Percentiles rank a stretch among this genome's conserved stretches.
Conservation (phyloP, 345 rosid genomes). For the Reutealis trisperma region DNA sequence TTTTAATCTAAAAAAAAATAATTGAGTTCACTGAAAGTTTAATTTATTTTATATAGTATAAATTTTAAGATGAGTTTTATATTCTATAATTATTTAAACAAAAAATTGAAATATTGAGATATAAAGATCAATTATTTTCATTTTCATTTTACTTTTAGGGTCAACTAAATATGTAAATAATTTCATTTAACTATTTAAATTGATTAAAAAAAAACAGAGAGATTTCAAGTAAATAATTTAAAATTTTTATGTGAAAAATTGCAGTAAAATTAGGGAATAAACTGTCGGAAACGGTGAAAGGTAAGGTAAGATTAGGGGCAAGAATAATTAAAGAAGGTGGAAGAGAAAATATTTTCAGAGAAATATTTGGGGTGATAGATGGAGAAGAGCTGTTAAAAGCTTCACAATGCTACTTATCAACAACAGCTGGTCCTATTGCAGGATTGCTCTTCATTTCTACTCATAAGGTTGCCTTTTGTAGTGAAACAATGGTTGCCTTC, state of each 20-base stretch:
- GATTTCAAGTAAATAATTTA: background rate
- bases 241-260: background rate
- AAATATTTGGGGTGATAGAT: conserved; percentile 34
- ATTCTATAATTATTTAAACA: too few species aligned
- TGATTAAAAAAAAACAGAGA: too few species aligned
- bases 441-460: conserved; percentile 52
- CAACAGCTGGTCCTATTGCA: conserved; percentile 45
- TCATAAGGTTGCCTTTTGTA: conserved; percentile 38
- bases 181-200: too few species aligned
- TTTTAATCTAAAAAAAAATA: too few species aligned
- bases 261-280: conserved; percentile 39
- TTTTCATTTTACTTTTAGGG: too few species aligned
- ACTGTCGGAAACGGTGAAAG: conserved; percentile 43
- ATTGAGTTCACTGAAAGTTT: too few species aligned
- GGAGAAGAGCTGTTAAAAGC: conserved; percentile 50
- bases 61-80: too few species aligned
- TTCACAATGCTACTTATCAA: conserved; percentile 49
- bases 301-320: conserved; percentile 45
- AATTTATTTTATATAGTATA: too few species aligned
- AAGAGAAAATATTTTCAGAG: conserved; percentile 41
- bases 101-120: too few species aligned
- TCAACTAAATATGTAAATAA: too few species aligned
- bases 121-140: too few species aligned
- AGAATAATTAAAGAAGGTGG: conserved; percentile 47
- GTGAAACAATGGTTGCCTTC: conserved; percentile 32